phyloP scores from a whole-genome alignment of 2,329 filamentous ascomycete genomes.

The Celoporthe dispersa region DNA sequence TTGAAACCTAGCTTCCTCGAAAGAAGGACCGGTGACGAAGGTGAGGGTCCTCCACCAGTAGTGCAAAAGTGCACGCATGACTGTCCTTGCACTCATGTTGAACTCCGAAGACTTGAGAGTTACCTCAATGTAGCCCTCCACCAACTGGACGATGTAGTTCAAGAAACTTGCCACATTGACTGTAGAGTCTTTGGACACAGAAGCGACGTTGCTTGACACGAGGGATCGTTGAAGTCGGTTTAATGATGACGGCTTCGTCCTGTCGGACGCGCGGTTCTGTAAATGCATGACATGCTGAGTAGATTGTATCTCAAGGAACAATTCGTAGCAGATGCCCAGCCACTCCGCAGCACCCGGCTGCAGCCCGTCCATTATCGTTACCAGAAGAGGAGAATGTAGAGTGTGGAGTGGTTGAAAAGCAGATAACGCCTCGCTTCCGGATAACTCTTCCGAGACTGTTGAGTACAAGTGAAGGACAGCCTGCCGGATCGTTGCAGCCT shows the following conservation, averaged over 20 bases:
- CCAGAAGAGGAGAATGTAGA: conserved; percentile 60
- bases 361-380: conserved; percentile 47
- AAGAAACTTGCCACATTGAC: conserved; percentile 58
- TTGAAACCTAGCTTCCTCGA: conserved; percentile 68
- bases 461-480: conserved; percentile 41
- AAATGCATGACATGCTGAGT: conserved; percentile 48
- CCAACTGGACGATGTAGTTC: conserved; percentile 43
- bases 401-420: conserved; percentile 59
- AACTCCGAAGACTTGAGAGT: conserved; percentile 31
- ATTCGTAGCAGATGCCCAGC: conserved; percentile 58
- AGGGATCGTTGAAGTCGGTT: conserved; percentile 66
- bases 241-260: conserved; percentile 56
- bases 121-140: conserved; percentile 49
- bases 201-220: conserved; percentile 57
- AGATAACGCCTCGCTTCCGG: conserved; percentile 13
- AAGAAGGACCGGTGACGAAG: conserved; percentile 49
- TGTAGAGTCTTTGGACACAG: conserved; percentile 65
- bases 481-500: conserved; percentile 39
- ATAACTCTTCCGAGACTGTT: conserved; percentile 30
- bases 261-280: conserved; percentile 48
- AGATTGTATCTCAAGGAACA: conserved; percentile 49
- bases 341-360: conserved; percentile 48
- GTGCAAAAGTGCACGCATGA: conserved; percentile 50
- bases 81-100: conserved; percentile 37
- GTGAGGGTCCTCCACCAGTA: conserved; percentile 60